Percentiles rank a stretch among this genome's conserved stretches.
Evolutionary conservation across 306 rosid species (phyloP).

Genomic region (Fagus crenata): DNA sequence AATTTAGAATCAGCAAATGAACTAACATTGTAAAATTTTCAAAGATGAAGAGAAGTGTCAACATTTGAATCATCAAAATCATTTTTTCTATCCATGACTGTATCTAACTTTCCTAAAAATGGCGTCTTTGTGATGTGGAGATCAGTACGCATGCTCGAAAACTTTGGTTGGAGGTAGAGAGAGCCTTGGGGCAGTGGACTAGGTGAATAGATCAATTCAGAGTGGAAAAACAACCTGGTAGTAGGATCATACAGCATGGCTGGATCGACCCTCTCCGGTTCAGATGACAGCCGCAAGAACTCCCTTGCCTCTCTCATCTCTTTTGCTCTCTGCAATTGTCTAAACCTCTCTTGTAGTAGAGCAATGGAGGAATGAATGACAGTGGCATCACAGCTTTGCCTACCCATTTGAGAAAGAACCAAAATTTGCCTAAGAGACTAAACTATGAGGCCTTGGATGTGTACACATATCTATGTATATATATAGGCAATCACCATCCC

Average conservation of each 20-base stretch:
- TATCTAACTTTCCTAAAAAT: conserved; percentile 26
- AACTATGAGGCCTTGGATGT: conserved; percentile 13
- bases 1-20: conserved; percentile 29
- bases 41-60: conserved; percentile 53
- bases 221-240: conserved; percentile 32
- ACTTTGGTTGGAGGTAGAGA: conserved; percentile 28
- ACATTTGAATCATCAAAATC: conserved; percentile 40
- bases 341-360: conserved; percentile 52
- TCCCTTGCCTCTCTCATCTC: conserved; percentile 52
- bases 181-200: conserved; percentile 32
- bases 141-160: conserved; percentile 32
- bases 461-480: conserved; percentile 16
- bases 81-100: conserved; percentile 26
- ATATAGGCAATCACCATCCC: background rate
- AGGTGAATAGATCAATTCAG: conserved; percentile 35
- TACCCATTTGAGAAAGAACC: conserved; percentile 31
- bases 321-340: conserved; percentile 49
- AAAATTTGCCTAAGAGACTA: background rate
- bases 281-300: conserved; percentile 40
- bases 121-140: conserved; percentile 24
- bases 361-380: conserved; percentile 43
- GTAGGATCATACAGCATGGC: conserved; percentile 19
- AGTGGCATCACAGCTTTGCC: conserved; percentile 33
- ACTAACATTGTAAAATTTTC: conserved; percentile 28
- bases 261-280: conserved; percentile 21